These are phyloP conservation scores for Colletotrichum godetiae DNA, from an alignment of 2,329 filamentous ascomycete species.

Conservation along the genomic window DNA sequence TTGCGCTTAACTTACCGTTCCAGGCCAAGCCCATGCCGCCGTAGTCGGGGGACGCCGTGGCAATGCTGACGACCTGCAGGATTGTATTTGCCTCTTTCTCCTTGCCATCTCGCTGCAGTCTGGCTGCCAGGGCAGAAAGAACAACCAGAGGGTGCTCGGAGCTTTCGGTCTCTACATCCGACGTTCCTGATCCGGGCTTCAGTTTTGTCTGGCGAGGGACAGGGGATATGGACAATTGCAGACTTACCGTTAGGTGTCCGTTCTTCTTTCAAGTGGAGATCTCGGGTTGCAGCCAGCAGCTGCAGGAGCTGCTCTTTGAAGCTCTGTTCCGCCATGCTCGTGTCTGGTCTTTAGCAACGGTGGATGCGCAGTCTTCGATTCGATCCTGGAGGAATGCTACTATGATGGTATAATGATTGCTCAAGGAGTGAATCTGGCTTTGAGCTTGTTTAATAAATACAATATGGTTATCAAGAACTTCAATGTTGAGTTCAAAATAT, in stretches of 20 bases:
- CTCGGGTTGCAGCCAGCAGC: neutral
- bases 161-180: neutral
- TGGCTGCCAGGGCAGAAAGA: neutral
- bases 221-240: neutral
- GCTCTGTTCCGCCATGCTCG: neutral
- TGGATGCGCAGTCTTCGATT: neutral
- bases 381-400: neutral
- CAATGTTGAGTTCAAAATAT: neutral
- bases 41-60: conserved; percentile 9
- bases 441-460: neutral
- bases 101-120: neutral
- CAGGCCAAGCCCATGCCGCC: conserved; percentile 20
- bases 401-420: neutral
- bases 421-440: neutral
- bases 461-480: neutral
- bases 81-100: neutral
- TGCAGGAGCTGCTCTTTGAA: neutral
- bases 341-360: neutral
- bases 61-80: conserved; percentile 5
- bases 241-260: neutral
- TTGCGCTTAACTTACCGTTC: neutral
- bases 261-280: neutral
- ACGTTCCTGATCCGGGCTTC: neutral
- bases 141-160: neutral
- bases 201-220: neutral